Percentiles rank a stretch among this genome's conserved stretches.
Evolutionary conservation across 78 protist species (phyloP).

Genomic region (Creolimax fragrantissima): DNA sequence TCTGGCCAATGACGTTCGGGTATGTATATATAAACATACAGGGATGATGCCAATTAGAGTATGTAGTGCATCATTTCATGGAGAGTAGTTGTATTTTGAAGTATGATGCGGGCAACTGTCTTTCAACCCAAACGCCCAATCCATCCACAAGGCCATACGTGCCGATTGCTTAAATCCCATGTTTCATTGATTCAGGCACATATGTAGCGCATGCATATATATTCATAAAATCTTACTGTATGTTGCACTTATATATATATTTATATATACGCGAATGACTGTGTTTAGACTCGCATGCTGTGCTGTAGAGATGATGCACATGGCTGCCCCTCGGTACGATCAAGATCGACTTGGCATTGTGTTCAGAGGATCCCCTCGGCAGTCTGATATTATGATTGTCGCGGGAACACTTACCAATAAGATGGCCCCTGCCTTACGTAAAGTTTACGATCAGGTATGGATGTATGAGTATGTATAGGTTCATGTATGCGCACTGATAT

Average conservation of each 20-base stretch:
- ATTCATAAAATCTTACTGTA: too few relatives aligned
- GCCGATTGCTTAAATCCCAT: neutral
- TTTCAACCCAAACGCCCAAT: neutral
- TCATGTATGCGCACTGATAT: neutral
- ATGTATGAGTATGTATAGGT: neutral
- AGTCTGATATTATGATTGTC: slow-evolving; percentile 88
- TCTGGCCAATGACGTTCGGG: slow-evolving; percentile 95
- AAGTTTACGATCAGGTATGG: slow-evolving; percentile 87
- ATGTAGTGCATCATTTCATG: neutral
- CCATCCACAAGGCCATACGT: neutral
- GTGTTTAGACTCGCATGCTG: slow-evolving; percentile 92
- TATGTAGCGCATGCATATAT: too few relatives aligned
- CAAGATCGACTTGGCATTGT: slow-evolving; percentile 89
- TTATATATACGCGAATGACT: too few relatives aligned
- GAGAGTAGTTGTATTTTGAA: neutral
- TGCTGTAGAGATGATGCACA: slow-evolving; percentile 98
- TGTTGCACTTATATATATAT: neutral
- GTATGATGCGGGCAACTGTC: neutral
- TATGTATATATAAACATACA: neutral
- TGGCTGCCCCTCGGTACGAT: slow-evolving; percentile 84
- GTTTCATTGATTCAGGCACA: too few relatives aligned
- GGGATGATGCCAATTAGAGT: neutral
- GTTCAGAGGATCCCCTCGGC: slow-evolving; percentile 85
- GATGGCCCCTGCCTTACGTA: slow-evolving; percentile 94
- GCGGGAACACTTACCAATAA: slow-evolving; percentile 95